Evolutionary conservation across 352 stramenopile genomes (phyloP), one percentile per base, ranked within the genome.

Genomic region (Elongisporangium undulatum): DNA sequence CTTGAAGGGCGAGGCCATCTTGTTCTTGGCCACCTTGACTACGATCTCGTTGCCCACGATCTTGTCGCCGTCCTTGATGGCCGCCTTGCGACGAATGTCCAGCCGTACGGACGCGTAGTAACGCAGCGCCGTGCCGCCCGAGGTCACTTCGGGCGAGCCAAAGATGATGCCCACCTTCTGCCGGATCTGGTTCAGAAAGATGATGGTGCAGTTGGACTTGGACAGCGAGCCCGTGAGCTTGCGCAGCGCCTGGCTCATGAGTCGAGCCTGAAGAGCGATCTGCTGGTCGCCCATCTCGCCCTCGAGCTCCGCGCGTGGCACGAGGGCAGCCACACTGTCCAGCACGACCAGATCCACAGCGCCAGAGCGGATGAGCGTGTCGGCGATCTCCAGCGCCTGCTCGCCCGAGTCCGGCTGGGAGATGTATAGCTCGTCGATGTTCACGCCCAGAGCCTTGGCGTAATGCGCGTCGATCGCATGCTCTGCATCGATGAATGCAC

Each of bases 1-100:
- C 63, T 97, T 95, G 70, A 99, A 99, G 4, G 97, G 97, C 19
- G 97, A 93, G 10, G 97, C 95, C 26, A 99, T 72, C 77, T 99
- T 99, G 82, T 99, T 99, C 75, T 99, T 99, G 50, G 98, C 96
- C 38, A 99, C 95, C 64, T 99, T 99, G 53, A 99, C 96, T 38
- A 97, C 96, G 58, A 97, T 98, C 53, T 97, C 95, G 66, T 99
- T 99, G 51, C 97, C 97, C 19, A 97, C 82, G 64, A 99, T 90
- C 50, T 85, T 77, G 57, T 96, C 87, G 20, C 88, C 88, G 59
- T 96, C 78, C 67, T 97, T 97, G 64, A 97, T 94, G 12, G 85
- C 82, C 7, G 80, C 93, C 67, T 98, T 98, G 53, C 95, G 90
- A 12, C 96, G 88, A 50, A 98, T 98, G 64, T 99, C 97, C 22